Conservation (phyloP, 108 stramenopile genomes). For the Epipyxis sp. region DNA sequence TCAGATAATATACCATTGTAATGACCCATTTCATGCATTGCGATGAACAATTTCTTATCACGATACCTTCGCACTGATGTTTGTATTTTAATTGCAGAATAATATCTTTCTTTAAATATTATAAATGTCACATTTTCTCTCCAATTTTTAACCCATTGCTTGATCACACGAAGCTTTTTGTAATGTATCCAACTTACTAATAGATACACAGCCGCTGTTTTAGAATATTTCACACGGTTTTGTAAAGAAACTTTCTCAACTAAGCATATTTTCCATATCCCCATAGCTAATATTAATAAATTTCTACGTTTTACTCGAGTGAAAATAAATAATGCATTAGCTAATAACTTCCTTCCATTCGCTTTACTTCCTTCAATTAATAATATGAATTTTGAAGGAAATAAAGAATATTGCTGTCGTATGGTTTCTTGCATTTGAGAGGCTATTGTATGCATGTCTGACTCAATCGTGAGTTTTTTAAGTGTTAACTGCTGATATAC, state of each 20-base stretch:
- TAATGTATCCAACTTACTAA: not conserved
- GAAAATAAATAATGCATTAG: not conserved
- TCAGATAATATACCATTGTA: constrained; percentile 25
- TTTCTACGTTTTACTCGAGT: not conserved
- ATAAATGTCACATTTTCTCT: not conserved
- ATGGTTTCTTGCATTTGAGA: not conserved
- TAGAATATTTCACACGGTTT: not conserved
- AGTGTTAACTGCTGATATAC: too few species aligned
- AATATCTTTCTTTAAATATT: not conserved
- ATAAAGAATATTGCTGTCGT: not conserved
- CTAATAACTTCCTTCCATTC: not conserved
- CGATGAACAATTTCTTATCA: constrained; percentile 17
- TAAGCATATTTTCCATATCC: constrained; percentile 6
- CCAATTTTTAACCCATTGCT: constrained; percentile 8
- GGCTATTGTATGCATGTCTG: too few species aligned
- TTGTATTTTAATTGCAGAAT: not conserved
- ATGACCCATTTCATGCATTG: not conserved
- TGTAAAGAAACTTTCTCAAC: not conserved
- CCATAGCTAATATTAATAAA: constrained; percentile 11
- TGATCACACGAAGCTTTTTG: not conserved
- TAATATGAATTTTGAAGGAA: not conserved
- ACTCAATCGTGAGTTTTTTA: too few species aligned
- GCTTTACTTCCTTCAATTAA: not conserved
- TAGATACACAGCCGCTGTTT: not conserved
- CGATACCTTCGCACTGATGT: not conserved